phyloP scores from a whole-genome alignment of 768 basidiomycete genomes.

The Russula foetens region DNA sequence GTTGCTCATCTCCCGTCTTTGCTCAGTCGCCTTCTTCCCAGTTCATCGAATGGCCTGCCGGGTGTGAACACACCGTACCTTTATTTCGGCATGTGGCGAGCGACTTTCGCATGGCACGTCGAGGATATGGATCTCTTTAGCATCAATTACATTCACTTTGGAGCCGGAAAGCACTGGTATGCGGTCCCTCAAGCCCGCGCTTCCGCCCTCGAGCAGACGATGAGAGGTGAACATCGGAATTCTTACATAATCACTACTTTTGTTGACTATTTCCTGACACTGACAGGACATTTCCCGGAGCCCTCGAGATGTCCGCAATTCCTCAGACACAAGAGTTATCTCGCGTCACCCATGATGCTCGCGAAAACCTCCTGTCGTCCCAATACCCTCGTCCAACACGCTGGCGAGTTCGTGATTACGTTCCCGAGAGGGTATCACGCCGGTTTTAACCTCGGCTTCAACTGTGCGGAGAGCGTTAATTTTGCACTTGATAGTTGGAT shows the following conservation, averaged over 20 bases:
- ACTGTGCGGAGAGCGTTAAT: constrained; percentile 96
- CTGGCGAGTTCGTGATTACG: constrained; percentile 95
- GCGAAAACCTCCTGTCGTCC: constrained; percentile 73
- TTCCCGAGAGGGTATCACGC: constrained; percentile 94
- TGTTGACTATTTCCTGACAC: not conserved
- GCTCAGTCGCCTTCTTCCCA: constrained; percentile 69
- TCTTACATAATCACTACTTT: not conserved
- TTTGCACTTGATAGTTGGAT: constrained; percentile 95
- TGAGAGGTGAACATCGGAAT: constrained; percentile 55
- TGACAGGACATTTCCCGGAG: constrained; percentile 77
- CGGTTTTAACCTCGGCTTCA: constrained; percentile 93
- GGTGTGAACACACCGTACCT: constrained; percentile 97
- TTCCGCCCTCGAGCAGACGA: constrained; percentile 73
- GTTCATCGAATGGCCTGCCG: constrained; percentile 63
- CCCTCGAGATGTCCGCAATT: constrained; percentile 85
- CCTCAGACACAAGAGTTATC: constrained; percentile 92
- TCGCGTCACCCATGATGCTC: constrained; percentile 80
- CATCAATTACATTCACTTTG: constrained; percentile 98
- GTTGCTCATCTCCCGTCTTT: constrained; percentile 87
- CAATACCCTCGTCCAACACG: constrained; percentile 84
- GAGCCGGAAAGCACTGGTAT: constrained; percentile 97
- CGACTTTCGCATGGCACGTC: constrained; percentile 98
- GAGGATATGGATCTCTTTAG: constrained; percentile 99
- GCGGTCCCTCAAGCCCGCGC: constrained; percentile 86
- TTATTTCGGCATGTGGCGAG: constrained; percentile 99